phyloP scores from a whole-genome alignment of 2,329 filamentous ascomycete genomes.

The Trichoderma pleuroti region DNA sequence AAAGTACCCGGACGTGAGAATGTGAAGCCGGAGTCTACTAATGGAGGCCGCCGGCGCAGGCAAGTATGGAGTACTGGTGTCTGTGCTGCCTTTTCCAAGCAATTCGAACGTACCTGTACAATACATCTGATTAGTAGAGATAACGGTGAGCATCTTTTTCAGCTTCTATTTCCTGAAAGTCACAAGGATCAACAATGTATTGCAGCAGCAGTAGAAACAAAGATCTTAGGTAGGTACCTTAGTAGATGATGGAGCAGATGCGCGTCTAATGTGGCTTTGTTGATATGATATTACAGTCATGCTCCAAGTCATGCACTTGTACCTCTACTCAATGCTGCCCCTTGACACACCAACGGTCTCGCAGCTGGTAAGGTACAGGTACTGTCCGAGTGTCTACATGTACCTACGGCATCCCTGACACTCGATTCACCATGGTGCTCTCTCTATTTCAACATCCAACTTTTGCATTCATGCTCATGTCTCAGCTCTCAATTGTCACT shows the following conservation, averaged over 20 bases:
- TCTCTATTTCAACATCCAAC: background rate
- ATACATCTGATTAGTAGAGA: background rate
- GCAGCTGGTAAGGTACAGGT: background rate
- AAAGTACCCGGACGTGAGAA: background rate
- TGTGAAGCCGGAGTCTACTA: constrained; percentile 9
- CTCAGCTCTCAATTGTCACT: background rate
- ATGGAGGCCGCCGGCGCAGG: background rate
- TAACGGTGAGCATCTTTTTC: background rate
- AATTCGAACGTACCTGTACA: background rate
- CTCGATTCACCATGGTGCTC: background rate
- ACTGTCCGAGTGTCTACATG: background rate
- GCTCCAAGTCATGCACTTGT: background rate
- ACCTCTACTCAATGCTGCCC: background rate
- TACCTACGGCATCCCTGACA: background rate
- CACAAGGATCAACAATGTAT: background rate
- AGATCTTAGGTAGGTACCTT: too few relatives aligned
- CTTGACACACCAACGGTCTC: background rate
- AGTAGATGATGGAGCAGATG: background rate
- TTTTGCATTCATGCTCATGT: background rate
- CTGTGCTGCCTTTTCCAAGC: background rate
- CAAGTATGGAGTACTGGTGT: background rate
- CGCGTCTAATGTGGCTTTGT: background rate
- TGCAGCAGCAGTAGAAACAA: background rate
- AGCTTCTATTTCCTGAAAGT: background rate
- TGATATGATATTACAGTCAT: background rate